Percentiles rank a stretch among this genome's conserved stretches.
These are phyloP conservation scores for Mrakiaceae sp. DNA, from an alignment of 1,284 basidiomycete genomes.

Conservation along the genomic window DNA sequence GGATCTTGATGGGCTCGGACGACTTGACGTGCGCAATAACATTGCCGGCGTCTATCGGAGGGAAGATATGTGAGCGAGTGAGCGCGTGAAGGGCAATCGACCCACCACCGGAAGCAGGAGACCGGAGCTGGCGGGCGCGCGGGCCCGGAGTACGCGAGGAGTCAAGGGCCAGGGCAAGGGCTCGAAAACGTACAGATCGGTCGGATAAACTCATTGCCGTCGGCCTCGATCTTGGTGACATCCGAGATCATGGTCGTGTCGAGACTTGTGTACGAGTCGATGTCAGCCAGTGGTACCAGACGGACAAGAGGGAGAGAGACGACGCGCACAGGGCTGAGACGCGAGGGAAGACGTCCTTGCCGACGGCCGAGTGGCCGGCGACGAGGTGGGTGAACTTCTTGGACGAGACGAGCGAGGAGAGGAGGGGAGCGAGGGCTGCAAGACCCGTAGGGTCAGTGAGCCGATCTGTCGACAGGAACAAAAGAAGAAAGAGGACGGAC, in stretches of 20 bases:
- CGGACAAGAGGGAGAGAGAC: slow-evolving; percentile 48
- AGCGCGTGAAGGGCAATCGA: background rate
- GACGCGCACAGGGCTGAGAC: slow-evolving; percentile 27
- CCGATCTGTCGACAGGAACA: slow-evolving; percentile 17
- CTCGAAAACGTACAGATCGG: slow-evolving; percentile 52
- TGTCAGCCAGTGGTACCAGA: background rate
- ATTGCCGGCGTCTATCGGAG: slow-evolving; percentile 65
- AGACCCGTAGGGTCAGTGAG: background rate
- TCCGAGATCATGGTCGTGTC: slow-evolving; percentile 59
- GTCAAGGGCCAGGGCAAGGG: background rate
- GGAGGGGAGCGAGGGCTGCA: slow-evolving; percentile 41
- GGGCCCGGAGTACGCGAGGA: too few relatives aligned
- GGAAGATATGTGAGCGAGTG: background rate
- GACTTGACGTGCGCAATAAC: slow-evolving; percentile 88
- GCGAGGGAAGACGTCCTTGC: slow-evolving; percentile 69
- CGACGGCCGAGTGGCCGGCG: slow-evolving; percentile 61
- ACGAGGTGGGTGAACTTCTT: slow-evolving; percentile 71
- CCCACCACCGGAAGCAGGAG: background rate
- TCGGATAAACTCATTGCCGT: slow-evolving; percentile 69
- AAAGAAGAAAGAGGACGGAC: slow-evolving; percentile 23
- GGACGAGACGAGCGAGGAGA: slow-evolving; percentile 40
- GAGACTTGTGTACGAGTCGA: background rate
- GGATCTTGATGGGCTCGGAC: slow-evolving; percentile 68
- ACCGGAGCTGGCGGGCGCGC: background rate
- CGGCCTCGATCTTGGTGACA: slow-evolving; percentile 69